Evolutionary conservation across 1,284 basidiomycete species (phyloP).

Genomic region (Vanrija pseudolonga): DNA sequence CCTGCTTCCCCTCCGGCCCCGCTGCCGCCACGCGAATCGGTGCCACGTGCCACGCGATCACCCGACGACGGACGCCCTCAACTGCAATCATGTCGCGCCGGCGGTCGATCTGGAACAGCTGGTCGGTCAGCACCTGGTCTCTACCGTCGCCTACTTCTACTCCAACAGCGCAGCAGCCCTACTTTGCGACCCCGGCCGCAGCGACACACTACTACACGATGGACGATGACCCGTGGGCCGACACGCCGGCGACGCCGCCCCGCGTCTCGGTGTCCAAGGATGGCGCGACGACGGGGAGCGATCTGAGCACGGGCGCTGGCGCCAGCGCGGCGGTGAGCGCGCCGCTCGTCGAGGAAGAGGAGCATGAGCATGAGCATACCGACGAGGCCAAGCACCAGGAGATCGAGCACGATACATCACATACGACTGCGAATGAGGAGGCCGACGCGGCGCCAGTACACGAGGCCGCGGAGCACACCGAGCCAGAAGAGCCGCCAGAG

Average conservation of each 20-base stretch:
- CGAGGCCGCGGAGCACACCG: background rate
- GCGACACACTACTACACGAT: slow-evolving; percentile 12
- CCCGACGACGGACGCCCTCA: no score
- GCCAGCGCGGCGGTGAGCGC: background rate
- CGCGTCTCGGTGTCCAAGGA: background rate
- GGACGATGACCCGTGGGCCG: slow-evolving; percentile 39
- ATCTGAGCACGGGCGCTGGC: background rate
- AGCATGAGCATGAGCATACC: background rate
- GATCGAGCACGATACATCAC: background rate
- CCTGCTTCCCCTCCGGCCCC: no score
- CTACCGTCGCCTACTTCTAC: no score
- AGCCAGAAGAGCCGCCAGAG: background rate
- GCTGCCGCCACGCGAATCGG: no score
- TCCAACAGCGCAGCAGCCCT: no score
- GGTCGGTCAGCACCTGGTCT: no score
- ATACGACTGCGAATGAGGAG: background rate
- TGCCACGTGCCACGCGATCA: no score
- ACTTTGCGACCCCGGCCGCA: no score
- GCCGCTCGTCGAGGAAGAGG: background rate
- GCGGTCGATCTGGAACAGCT: no score
- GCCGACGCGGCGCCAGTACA: background rate
- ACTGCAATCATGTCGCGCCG: no score
- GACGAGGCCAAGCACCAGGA: no score
- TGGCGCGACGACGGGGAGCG: background rate
- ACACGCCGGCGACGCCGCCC: slow-evolving; percentile 15